Evolutionary conservation across 768 basidiomycete species (phyloP), one percentile per base, ranked within the genome.

Genomic region (Mycena crocata): DNA sequence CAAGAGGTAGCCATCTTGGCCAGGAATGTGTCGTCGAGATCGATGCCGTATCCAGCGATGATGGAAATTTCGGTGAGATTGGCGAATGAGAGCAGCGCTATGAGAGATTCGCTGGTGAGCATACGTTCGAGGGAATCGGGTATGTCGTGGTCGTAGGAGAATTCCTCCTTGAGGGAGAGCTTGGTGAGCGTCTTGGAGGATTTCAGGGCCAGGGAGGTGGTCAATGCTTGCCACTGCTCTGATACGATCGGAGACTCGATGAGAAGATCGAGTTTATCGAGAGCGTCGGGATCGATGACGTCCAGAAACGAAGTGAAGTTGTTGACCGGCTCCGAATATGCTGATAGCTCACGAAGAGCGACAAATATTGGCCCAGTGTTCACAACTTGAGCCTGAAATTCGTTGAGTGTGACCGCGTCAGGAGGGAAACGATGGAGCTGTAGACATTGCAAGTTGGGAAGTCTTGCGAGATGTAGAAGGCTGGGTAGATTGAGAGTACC

Each of bases 391-490:
- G 34, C 37, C 12, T 30, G 37, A 31, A 64, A 54, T 7, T 37
- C 48, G 8, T 32, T 28, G 7, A 19, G 23, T n/a, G 24, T 51
- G 3, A 30, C 26, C 24, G 30, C 23, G 50, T 50, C 45, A 14
- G 37, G 24, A 1, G 61, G 56, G n/a, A 64, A 46, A 4, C 3
- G 30, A 2, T n/a, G 5, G 21, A 64, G 31, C 13, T 44, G 19
- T 15, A 62, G 32, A 32, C n/a, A 32, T 35, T 35, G 24, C 15
- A 64, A 49, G 40, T 42, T 57, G 4, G 63, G 63, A 31, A 64
- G 63, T 30, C 49, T 55, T 5, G 63, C 63, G 2, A 64, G 48
- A 30, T 64, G 63, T 3, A 57, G 56, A 28, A 52, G 30, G 40
- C 39, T 58, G 5, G 63, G 34, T 13, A 57, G 39, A 52, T 64